Percentiles rank a stretch among this genome's conserved stretches.
phyloP scores from a whole-genome alignment of 192 early-diverging fungal genomes.

The Linnemannia hyalina region DNA sequence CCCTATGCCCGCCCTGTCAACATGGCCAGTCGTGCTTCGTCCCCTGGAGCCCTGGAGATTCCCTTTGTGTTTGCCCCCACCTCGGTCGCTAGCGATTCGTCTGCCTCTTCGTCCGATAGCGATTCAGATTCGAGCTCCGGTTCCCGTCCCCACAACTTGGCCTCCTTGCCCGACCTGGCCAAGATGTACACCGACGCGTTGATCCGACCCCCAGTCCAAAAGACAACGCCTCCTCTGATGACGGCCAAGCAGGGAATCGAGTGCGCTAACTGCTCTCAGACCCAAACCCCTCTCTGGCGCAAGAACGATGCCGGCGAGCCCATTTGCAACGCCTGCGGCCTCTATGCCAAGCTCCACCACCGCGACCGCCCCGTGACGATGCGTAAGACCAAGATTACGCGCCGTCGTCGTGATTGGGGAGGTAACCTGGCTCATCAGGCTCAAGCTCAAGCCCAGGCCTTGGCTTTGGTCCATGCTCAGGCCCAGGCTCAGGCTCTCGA shows the following conservation, averaged over 20 bases:
- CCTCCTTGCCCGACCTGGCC: constrained; percentile 24
- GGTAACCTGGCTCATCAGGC: constrained; percentile 52
- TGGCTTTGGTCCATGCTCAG: constrained; percentile 40
- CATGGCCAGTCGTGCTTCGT: constrained; percentile 17
- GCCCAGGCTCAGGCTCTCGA: constrained; percentile 26
- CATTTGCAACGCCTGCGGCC: constrained; percentile 85
- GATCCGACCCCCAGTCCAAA: constrained; percentile 18
- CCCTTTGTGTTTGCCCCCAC: neutral
- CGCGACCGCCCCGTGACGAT: constrained; percentile 87
- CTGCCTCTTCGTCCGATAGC: neutral
- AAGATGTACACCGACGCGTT: constrained; percentile 44
- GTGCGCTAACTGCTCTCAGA: constrained; percentile 80
- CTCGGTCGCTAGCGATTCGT: constrained; percentile 8
- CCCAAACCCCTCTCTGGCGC: constrained; percentile 84
- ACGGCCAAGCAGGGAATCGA: constrained; percentile 52
- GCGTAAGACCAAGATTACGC: constrained; percentile 75
- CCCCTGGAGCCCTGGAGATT: constrained; percentile 11
- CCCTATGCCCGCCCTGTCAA: constrained; percentile 47
- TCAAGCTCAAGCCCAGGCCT: constrained; percentile 37
- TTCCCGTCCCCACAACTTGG: neutral
- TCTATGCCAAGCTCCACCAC: constrained; percentile 95
- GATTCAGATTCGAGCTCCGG: constrained; percentile 38
- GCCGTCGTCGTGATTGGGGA: constrained; percentile 68
- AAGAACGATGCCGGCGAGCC: constrained; percentile 79
- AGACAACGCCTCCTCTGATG: constrained; percentile 38